A percentile compares a stretch with the other conserved stretches of the same genome.
phyloP scores from a whole-genome alignment of 768 basidiomycete species.

The Termitomyces sp. region DNA sequence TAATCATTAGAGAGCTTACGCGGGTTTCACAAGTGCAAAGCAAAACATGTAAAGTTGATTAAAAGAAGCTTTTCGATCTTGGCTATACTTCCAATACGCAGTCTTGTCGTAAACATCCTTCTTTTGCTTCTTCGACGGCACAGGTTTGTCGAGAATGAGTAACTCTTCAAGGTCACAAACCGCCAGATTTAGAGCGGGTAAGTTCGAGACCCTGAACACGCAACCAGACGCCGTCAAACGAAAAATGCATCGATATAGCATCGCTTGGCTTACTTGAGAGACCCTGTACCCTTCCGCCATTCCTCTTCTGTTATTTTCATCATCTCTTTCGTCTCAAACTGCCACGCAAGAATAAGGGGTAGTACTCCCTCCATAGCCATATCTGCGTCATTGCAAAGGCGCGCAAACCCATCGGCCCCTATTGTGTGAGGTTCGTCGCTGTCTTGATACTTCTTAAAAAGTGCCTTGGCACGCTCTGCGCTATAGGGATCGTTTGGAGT shows the following conservation, averaged over 20 bases:
- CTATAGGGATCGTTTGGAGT: constrained; percentile 42
- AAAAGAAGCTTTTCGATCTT: constrained; percentile 51
- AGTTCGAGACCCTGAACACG: constrained; percentile 35
- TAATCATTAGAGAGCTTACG: constrained; percentile 44
- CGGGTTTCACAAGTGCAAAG: constrained; percentile 66
- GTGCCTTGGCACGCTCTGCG: constrained; percentile 40
- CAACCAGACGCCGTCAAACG: not conserved
- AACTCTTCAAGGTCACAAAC: constrained; percentile 62
- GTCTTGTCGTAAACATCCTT: constrained; percentile 56
- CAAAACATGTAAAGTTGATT: constrained; percentile 66
- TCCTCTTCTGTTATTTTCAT: constrained; percentile 65
- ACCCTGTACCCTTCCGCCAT: constrained; percentile 58
- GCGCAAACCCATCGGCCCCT: constrained; percentile 70
- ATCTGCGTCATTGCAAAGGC: constrained; percentile 64
- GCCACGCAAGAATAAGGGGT: constrained; percentile 76
- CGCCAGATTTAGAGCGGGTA: constrained; percentile 43
- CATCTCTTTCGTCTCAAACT: constrained; percentile 67
- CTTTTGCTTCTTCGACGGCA: constrained; percentile 31
- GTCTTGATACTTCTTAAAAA: constrained; percentile 64
- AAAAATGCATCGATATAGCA: not conserved
- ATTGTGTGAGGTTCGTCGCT: constrained; percentile 54
- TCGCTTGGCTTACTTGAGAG: constrained; percentile 30
- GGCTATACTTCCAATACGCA: constrained; percentile 46
- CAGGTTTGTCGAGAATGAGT: constrained; percentile 50
- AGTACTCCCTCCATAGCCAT: constrained; percentile 70